Percentiles rank a stretch among this genome's conserved stretches.
Conservation (phyloP, 805 yeast genomes). For the Ogataea trehalophila region DNA sequence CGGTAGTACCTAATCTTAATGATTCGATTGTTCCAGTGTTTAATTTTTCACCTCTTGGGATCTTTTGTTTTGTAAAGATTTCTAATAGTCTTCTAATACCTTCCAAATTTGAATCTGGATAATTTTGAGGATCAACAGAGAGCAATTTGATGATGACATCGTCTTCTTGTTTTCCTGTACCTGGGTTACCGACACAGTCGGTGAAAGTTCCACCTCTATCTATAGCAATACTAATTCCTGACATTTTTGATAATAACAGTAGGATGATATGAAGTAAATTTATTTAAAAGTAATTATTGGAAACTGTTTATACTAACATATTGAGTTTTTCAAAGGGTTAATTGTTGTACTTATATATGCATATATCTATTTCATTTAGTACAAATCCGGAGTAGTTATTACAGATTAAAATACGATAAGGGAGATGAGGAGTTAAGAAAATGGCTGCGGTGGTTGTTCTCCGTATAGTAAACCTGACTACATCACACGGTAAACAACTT, state of each 20-base stretch:
- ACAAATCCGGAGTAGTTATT: too few species aligned
- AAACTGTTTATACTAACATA: too few species aligned
- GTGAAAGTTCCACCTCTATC: slow-evolving; percentile 90
- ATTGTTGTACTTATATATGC: too few species aligned
- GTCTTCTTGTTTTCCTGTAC: slow-evolving; percentile 45
- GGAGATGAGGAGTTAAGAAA: too few species aligned
- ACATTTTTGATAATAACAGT: slow-evolving; percentile 4
- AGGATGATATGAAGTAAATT: too few species aligned
- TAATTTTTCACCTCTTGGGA: slow-evolving; percentile 56
- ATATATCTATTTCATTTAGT: too few species aligned
- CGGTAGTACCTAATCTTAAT: slow-evolving; percentile 89
- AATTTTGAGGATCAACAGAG: slow-evolving; percentile 86
- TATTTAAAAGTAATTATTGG: too few species aligned
- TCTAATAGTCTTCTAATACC: slow-evolving; percentile 81
- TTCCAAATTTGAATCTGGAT: slow-evolving; percentile 87
- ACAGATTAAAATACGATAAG: too few species aligned
- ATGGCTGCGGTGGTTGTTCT: too few species aligned
- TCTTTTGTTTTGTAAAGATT: slow-evolving; percentile 43
- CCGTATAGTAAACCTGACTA: too few species aligned
- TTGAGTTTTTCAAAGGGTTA: too few species aligned
- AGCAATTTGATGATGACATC: slow-evolving; percentile 73
- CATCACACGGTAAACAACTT: too few species aligned
- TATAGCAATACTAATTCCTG: slow-evolving; percentile 37
- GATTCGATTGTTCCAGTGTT: slow-evolving; percentile 61
- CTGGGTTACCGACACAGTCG: slow-evolving; percentile 54